A percentile compares a stretch with the other conserved stretches of the same genome.
Evolutionary conservation across 306 rosid species (phyloP).

Genomic region (Vigna angularis): DNA sequence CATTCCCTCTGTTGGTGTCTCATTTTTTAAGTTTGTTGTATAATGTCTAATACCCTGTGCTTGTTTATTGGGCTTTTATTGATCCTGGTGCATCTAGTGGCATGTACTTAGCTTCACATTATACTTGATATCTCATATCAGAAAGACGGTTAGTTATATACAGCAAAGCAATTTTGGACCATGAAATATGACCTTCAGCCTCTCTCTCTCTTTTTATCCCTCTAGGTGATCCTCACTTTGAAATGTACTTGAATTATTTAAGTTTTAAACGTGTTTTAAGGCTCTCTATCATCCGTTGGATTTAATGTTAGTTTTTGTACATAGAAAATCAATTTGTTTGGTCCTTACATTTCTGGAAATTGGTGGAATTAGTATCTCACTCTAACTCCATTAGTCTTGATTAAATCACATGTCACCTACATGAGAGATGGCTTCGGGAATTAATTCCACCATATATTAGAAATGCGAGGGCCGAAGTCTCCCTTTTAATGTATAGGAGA

Average conservation of each 20-base stretch:
- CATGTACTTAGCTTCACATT: constrained; percentile 3
- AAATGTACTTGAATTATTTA: not conserved
- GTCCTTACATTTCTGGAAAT: not conserved
- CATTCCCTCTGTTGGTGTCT: not conserved
- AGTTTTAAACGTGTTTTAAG: not conserved
- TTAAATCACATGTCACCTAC: not conserved
- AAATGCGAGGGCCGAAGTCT: not conserved
- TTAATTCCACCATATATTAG: not conserved
- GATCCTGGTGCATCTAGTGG: not conserved
- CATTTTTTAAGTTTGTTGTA: constrained; percentile 4
- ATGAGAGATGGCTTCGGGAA: too few species aligned
- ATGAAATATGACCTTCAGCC: not conserved
- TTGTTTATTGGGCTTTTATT: not conserved
- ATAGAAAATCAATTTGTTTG: not conserved
- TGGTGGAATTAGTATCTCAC: not conserved
- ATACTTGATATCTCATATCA: not conserved
- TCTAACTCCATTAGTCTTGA: not conserved
- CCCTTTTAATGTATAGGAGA: not conserved
- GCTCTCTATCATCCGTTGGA: too few species aligned
- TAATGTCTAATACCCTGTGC: not conserved
- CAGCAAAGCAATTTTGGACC: not conserved
- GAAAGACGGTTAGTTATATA: not conserved
- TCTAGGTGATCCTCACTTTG: too few species aligned
- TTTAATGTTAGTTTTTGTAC: not conserved
- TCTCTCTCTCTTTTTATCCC: not conserved